Percentiles rank a stretch among this genome's conserved stretches.
Evolutionary conservation across 805 yeast species (phyloP).

Genomic region (Peterozyma toletana): DNA sequence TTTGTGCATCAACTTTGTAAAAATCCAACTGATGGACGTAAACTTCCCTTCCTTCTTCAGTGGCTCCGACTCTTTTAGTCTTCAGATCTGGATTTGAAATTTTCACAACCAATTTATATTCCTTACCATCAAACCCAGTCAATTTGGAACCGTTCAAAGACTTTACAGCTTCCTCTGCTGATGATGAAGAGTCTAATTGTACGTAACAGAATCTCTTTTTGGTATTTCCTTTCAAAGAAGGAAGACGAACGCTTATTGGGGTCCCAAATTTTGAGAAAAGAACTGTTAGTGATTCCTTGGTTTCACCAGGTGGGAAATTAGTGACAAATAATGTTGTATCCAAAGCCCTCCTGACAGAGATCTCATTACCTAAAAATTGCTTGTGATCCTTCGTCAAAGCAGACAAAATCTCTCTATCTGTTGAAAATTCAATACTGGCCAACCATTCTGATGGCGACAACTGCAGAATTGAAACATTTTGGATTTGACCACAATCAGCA

Average conservation of each 20-base stretch:
- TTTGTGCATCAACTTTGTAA: constrained; percentile 27
- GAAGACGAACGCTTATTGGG: constrained; percentile 50
- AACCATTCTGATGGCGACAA: constrained; percentile 13
- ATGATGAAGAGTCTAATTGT: constrained; percentile 39
- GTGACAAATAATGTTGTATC: constrained; percentile 63
- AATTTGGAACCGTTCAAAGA: constrained; percentile 12
- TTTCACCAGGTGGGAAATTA: constrained; percentile 57
- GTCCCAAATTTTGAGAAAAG: constrained; percentile 34
- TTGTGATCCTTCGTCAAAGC: constrained; percentile 59
- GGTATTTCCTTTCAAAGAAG: constrained; percentile 47
- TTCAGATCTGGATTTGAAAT: constrained; percentile 51
- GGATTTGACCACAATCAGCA: constrained; percentile 52
- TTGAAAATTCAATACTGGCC: constrained; percentile 56
- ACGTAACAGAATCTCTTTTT: constrained; percentile 70
- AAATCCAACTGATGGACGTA: constrained; percentile 48
- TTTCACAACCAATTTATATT: constrained; percentile 42
- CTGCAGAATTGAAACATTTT: constrained; percentile 22
- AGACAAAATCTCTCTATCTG: constrained; percentile 38
- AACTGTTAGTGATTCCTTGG: constrained; percentile 27
- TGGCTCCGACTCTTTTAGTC: constrained; percentile 33
- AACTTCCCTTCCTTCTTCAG: constrained; percentile 50
- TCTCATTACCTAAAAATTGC: constrained; percentile 29
- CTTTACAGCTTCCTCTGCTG: constrained; percentile 36
- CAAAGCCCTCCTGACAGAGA: constrained; percentile 37
- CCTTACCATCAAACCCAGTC: constrained; percentile 23